Evolutionary conservation across 2,329 filamentous ascomycete genomes (phyloP).

Genomic region (Exophiala dermatitidis): DNA sequence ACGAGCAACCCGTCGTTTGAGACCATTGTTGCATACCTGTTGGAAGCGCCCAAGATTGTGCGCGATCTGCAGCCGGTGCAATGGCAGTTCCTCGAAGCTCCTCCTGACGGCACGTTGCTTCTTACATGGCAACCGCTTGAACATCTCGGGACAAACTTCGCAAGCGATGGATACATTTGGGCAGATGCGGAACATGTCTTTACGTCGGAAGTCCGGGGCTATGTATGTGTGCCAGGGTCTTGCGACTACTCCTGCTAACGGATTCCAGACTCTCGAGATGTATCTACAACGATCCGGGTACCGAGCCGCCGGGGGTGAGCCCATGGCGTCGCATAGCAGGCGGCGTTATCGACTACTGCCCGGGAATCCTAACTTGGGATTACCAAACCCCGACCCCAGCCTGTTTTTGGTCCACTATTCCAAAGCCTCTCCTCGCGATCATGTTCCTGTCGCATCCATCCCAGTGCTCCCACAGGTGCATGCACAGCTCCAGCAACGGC

Average conservation of each 20-base stretch:
- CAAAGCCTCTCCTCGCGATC: conserved; percentile 64
- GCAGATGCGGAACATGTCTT: conserved; percentile 70
- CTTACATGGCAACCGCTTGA: conserved; percentile 82
- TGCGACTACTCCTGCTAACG: conserved; percentile 9
- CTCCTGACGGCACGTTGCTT: conserved; percentile 72
- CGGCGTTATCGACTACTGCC: conserved; percentile 78
- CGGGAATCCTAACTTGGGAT: conserved; percentile 61
- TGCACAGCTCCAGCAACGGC: conserved; percentile 42
- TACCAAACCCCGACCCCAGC: conserved; percentile 66
- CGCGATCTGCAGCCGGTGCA: conserved; percentile 79
- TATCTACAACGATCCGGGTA: conserved; percentile 77
- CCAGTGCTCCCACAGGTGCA: conserved; percentile 38
- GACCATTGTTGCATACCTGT: conserved; percentile 74
- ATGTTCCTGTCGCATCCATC: conserved; percentile 59
- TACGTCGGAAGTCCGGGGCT: conserved; percentile 64
- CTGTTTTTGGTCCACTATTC: conserved; percentile 91
- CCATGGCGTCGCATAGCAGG: conserved; percentile 66
- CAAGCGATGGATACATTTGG: conserved; percentile 92
- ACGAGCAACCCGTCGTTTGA: conserved; percentile 64
- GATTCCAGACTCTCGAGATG: conserved; percentile 73
- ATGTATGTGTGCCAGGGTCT: conserved; percentile 51
- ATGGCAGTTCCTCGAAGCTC: conserved; percentile 85
- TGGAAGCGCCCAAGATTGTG: conserved; percentile 76
- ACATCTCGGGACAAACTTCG: conserved; percentile 63
- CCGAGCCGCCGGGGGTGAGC: conserved; percentile 59